Evolutionary conservation across 1,284 basidiomycete species (phyloP).

Genomic region (Ustilago curta): DNA sequence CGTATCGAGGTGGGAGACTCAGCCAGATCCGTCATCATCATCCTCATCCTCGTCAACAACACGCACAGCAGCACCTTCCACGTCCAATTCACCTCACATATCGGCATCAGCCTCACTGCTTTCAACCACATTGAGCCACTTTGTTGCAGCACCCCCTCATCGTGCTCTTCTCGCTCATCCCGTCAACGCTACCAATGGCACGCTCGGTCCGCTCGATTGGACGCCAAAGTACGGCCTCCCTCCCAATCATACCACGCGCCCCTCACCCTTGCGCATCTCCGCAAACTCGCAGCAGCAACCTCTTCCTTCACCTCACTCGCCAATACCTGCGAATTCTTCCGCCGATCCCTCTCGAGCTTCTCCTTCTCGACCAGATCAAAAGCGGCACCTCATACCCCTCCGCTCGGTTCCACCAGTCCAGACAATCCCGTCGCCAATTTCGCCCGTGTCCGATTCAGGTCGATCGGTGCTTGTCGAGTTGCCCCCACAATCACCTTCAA

Average conservation of each 20-base stretch:
- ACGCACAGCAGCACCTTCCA: neutral
- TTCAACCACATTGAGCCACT: neutral
- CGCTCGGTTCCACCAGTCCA: conserved; percentile 28
- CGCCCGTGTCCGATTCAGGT: neutral
- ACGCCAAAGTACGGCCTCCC: conserved; percentile 44
- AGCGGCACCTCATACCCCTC: conserved; percentile 29
- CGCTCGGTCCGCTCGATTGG: conserved; percentile 48
- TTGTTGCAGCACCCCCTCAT: conserved; percentile 6
- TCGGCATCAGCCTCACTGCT: conserved; percentile 1
- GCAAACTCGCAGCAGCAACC: neutral
- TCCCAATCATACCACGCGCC: neutral
- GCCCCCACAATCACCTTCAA: conserved; percentile 14
- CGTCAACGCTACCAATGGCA: conserved; percentile 37
- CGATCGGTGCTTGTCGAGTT: neutral
- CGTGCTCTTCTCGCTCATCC: conserved; percentile 17
- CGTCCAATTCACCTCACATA: neutral
- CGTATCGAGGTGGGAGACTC: conserved; percentile 39
- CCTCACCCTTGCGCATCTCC: conserved; percentile 1
- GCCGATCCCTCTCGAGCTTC: neutral
- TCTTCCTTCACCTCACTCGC: conserved; percentile 6
- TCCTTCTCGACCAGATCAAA: neutral
- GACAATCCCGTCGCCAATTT: conserved; percentile 30
- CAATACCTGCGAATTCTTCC: conserved; percentile 4
- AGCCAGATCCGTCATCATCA: conserved; percentile 8
- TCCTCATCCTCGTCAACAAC: conserved; percentile 3